These are phyloP conservation scores for Glycyrrhiza uralensis DNA, from an alignment of 306 rosid species.

Conservation along the genomic window DNA sequence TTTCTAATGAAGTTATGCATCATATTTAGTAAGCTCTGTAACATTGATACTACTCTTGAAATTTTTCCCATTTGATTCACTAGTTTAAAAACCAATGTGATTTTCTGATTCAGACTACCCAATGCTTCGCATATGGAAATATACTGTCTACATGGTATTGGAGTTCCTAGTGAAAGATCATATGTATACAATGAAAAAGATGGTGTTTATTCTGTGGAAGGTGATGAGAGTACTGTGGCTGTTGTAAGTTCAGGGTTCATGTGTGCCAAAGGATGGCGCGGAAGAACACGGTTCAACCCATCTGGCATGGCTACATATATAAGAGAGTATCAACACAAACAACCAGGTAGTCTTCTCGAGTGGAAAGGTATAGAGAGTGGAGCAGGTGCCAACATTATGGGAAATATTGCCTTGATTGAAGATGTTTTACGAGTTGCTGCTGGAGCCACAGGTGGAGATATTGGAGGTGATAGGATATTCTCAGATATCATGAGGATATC, in stretches of 20 bases:
- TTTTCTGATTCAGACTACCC: constrained; percentile 51
- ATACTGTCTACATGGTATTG: constrained; percentile 71
- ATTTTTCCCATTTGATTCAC: neutral
- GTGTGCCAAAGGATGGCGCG: constrained; percentile 82
- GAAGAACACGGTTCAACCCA: constrained; percentile 78
- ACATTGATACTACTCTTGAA: neutral
- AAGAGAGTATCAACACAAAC: constrained; percentile 62
- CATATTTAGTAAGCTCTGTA: neutral
- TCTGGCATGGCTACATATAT: constrained; percentile 48
- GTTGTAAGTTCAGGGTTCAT: constrained; percentile 74
- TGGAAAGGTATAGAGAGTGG: constrained; percentile 55
- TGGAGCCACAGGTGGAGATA: constrained; percentile 52
- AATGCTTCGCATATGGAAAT: constrained; percentile 77
- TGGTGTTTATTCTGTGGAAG: constrained; percentile 56
- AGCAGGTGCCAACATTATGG: constrained; percentile 53
- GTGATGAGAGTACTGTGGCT: constrained; percentile 58
- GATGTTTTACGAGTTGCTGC: constrained; percentile 64
- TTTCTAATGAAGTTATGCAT: neutral
- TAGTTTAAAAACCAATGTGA: neutral
- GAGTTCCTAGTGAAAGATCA: constrained; percentile 66
- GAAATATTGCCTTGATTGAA: constrained; percentile 56
- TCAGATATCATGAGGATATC: constrained; percentile 57
- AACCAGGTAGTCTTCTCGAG: constrained; percentile 44
- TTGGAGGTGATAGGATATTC: constrained; percentile 70
- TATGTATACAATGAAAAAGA: constrained; percentile 43